These are phyloP conservation scores for Zopfia rhizophila DNA, from an alignment of 2,329 filamentous ascomycete genomes.

Conservation along the genomic window DNA sequence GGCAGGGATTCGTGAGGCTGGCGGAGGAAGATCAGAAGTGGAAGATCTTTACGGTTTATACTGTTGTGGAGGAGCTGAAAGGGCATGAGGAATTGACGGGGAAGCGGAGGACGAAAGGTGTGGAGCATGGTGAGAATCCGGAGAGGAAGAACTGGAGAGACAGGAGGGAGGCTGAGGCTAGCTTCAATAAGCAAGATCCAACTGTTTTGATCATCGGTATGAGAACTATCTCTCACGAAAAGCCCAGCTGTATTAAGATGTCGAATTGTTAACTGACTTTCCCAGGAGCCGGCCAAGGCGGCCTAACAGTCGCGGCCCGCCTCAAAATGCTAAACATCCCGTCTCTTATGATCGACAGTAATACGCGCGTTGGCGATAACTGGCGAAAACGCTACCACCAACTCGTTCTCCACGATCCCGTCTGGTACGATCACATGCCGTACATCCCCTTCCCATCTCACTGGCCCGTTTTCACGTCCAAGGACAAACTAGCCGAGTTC, in stretches of 20 bases:
- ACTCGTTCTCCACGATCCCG: slow-evolving; percentile 53
- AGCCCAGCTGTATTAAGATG: slow-evolving; percentile 1
- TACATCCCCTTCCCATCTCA: slow-evolving; percentile 45
- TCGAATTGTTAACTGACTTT: slow-evolving; percentile 13
- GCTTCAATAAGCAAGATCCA: slow-evolving; percentile 35
- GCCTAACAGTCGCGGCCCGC: slow-evolving; percentile 56
- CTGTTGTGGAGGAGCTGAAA: slow-evolving; percentile 50
- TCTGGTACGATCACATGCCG: slow-evolving; percentile 53
- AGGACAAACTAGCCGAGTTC: slow-evolving; percentile 50
- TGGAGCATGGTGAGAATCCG: slow-evolving; percentile 40
- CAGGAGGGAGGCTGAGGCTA: slow-evolving; percentile 38
- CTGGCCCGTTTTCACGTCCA: slow-evolving; percentile 45
- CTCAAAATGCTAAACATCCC: slow-evolving; percentile 56
- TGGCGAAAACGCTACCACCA: slow-evolving; percentile 60
- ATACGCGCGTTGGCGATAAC: slow-evolving; percentile 55
- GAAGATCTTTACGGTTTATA: slow-evolving; percentile 54
- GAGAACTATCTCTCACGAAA: neutral
- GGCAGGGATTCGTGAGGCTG: slow-evolving; percentile 47
- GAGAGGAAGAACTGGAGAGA: slow-evolving; percentile 45
- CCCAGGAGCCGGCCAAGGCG: slow-evolving; percentile 57
- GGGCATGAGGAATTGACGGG: slow-evolving; percentile 43
- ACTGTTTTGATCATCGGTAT: slow-evolving; percentile 41
- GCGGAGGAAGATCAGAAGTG: slow-evolving; percentile 46
- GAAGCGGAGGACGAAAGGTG: slow-evolving; percentile 38
- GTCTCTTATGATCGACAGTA: slow-evolving; percentile 58